Percentiles rank a stretch among this genome's conserved stretches.
Conservation (phyloP, 192 early-diverging fungal genomes). For the Gonapodya prolifera region DNA sequence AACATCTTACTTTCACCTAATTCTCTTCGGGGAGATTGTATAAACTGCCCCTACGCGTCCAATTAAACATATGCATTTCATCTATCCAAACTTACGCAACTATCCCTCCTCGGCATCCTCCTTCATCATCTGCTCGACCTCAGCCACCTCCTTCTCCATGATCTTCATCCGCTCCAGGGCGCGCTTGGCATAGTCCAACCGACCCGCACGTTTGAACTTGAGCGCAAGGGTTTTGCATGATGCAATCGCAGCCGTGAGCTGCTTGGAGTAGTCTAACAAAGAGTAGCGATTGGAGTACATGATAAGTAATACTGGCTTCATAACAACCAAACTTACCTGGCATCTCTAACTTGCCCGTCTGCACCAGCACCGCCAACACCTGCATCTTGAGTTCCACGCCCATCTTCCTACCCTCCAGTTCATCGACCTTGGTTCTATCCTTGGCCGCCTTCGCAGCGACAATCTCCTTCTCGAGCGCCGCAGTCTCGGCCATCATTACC, state of each 20-base stretch:
- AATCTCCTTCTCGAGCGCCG: constrained; percentile 28
- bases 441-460: constrained; percentile 22
- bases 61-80: too few species aligned
- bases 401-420: constrained; percentile 17
- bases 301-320: background rate
- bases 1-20: too few species aligned
- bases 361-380: constrained; percentile 54
- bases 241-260: constrained; percentile 22
- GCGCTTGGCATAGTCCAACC: constrained; percentile 48
- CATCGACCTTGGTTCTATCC: constrained; percentile 30
- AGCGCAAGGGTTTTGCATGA: constrained; percentile 49
- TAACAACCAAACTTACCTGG: constrained; percentile 18
- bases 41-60: too few species aligned
- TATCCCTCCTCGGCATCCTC: constrained; percentile 17
- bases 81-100: too few species aligned
- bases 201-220: constrained; percentile 48
- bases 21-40: too few species aligned
- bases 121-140: constrained; percentile 51
- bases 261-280: background rate
- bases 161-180: constrained; percentile 56
- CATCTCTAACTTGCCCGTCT: constrained; percentile 57
- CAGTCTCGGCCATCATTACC: constrained; percentile 58
- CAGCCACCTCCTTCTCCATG: constrained; percentile 65
- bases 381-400: constrained; percentile 63
- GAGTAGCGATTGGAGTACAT: background rate